phyloP scores from a whole-genome alignment of 2,329 filamentous ascomycete genomes.

The Ascochyta lentis region DNA sequence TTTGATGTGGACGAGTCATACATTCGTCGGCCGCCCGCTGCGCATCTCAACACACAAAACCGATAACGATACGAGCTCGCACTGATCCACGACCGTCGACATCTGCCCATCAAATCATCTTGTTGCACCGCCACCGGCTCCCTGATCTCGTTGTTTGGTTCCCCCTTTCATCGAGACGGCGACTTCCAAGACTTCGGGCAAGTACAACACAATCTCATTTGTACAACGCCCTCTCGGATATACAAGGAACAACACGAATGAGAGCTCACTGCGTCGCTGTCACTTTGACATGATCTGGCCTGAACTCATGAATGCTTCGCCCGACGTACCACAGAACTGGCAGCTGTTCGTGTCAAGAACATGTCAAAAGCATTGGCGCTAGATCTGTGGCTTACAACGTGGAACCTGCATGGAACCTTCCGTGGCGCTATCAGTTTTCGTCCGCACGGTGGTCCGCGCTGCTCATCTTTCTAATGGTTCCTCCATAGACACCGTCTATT shows the following conservation, averaged over 20 bases:
- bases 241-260: neutral
- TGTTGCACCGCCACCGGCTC: neutral
- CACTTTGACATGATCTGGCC: neutral
- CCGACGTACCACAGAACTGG: neutral
- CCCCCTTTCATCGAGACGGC: neutral
- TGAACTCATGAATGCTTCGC: slow-evolving; percentile 1
- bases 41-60: neutral
- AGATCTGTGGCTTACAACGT: slow-evolving; percentile 15
- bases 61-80: neutral
- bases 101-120: neutral
- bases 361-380: slow-evolving; percentile 11
- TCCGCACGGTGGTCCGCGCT: neutral
- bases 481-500: neutral
- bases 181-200: neutral
- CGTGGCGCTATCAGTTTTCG: neutral
- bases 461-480: neutral
- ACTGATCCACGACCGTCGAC: neutral
- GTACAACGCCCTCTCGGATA: neutral
- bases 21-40: neutral
- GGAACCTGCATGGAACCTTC: slow-evolving; percentile 19
- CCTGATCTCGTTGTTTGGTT: neutral
- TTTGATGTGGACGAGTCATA: slow-evolving; percentile 4
- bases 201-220: neutral
- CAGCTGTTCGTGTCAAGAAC: slow-evolving; percentile 10
- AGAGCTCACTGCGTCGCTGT: slow-evolving; percentile 2